Evolutionary conservation across 2,329 filamentous ascomycete genomes (phyloP).

Genomic region (Blastomyces silverae): DNA sequence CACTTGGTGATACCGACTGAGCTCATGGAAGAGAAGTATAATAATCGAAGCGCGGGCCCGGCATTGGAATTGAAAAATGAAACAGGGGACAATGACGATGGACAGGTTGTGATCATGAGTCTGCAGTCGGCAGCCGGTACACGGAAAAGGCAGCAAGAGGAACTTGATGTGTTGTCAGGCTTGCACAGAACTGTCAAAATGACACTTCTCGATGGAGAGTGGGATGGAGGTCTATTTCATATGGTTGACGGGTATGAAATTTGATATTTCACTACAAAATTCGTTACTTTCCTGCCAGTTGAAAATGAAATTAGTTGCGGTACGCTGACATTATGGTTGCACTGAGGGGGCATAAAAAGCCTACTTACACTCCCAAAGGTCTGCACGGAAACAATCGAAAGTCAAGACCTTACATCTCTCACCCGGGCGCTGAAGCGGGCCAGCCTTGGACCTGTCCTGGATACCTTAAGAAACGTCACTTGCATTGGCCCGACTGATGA

Average conservation of each 20-base stretch:
- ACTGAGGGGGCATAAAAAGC: background rate
- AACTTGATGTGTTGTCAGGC: conserved; percentile 14
- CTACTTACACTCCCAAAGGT: conserved; percentile 15
- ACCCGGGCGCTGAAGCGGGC: conserved; percentile 11
- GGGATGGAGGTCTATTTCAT: conserved; percentile 16
- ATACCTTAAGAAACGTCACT: conserved; percentile 16
- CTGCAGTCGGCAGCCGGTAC: background rate
- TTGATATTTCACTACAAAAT: background rate
- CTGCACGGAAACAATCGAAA: conserved; percentile 15
- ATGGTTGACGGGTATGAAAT: conserved; percentile 16
- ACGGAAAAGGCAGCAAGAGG: conserved; percentile 11
- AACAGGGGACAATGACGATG: background rate
- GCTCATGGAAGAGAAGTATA: conserved; percentile 14
- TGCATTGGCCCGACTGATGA: conserved; percentile 15
- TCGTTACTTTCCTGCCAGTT: background rate
- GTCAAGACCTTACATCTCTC: conserved; percentile 14
- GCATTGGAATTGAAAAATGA: conserved; percentile 1
- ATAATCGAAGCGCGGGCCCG: conserved; percentile 14
- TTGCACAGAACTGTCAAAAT: conserved; percentile 10
- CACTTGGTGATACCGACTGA: conserved; percentile 14
- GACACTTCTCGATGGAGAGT: conserved; percentile 15
- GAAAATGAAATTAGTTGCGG: background rate
- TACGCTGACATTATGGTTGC: background rate
- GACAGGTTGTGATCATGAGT: conserved; percentile 15
- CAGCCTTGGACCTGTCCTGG: conserved; percentile 11